These are phyloP conservation scores for Podila verticillata DNA, from an alignment of 192 early-diverging fungal species.

Conservation along the genomic window DNA sequence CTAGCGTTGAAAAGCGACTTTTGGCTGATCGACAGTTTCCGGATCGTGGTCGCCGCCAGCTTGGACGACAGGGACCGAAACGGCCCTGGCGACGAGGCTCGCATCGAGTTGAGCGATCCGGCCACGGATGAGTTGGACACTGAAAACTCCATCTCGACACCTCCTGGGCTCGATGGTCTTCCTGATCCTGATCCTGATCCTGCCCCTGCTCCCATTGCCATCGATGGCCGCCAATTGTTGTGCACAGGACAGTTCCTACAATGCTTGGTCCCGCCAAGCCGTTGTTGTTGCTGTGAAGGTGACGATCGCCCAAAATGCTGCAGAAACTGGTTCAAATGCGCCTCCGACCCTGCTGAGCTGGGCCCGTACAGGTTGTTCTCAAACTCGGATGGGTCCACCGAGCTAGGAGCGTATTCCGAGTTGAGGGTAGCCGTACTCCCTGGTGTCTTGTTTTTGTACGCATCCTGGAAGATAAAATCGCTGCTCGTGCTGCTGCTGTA, in stretches of 20 bases:
- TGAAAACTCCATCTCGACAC: conserved; percentile 25
- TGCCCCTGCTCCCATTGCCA: background rate
- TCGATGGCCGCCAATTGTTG: conserved; percentile 3
- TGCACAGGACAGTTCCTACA: conserved; percentile 19
- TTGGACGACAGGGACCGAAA: conserved; percentile 25
- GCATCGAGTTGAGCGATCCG: background rate
- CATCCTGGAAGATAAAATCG: background rate
- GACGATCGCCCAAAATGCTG: conserved; percentile 6
- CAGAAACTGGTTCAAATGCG: background rate
- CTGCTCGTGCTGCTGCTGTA: background rate
- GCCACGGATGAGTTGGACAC: conserved; percentile 5
- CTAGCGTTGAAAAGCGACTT: conserved; percentile 23
- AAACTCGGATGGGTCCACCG: background rate
- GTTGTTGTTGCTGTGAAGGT: conserved; percentile 1
- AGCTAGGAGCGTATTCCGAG: background rate
- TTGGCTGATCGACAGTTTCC: conserved; percentile 28
- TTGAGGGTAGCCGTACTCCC: background rate
- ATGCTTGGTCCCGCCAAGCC: background rate
- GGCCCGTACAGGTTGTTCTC: conserved; percentile 2
- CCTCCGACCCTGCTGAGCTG: conserved; percentile 21
- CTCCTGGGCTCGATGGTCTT: background rate
- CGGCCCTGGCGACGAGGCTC: conserved; percentile 11
- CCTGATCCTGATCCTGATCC: background rate
- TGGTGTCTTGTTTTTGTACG: background rate
- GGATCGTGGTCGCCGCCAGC: conserved; percentile 23